Evolutionary conservation across 495 filamentous ascomycete species (phyloP).

Genomic region (Filosporella fistucella): DNA sequence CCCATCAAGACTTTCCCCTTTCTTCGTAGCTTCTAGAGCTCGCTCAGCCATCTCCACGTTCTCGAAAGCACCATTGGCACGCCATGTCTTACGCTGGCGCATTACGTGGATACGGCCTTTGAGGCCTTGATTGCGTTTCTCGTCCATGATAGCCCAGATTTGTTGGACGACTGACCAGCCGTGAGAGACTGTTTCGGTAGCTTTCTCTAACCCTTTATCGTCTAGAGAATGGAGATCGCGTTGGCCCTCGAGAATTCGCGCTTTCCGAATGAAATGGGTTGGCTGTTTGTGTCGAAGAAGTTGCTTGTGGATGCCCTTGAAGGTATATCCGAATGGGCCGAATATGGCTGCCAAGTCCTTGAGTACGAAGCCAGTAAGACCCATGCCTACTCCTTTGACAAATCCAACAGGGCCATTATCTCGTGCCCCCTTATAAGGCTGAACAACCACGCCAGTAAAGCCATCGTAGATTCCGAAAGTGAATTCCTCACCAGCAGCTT

Average conservation of each 20-base stretch:
- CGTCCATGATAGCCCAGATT: slow-evolving; percentile 35
- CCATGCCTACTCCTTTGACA: slow-evolving; percentile 67
- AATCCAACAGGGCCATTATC: slow-evolving; percentile 55
- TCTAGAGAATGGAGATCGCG: slow-evolving; percentile 29
- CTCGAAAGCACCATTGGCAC: slow-evolving; percentile 38
- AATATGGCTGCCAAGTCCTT: slow-evolving; percentile 63
- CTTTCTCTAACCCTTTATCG: slow-evolving; percentile 25
- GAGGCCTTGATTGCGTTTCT: slow-evolving; percentile 28
- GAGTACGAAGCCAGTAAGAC: slow-evolving; percentile 66
- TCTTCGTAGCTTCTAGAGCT: slow-evolving; percentile 33
- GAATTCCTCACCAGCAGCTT: slow-evolving; percentile 64
- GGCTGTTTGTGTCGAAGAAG: slow-evolving; percentile 40
- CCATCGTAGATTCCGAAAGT: slow-evolving; percentile 69
- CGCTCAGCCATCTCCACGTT: slow-evolving; percentile 35
- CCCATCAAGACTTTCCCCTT: slow-evolving; percentile 26
- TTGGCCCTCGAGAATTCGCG: slow-evolving; percentile 43
- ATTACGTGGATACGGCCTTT: slow-evolving; percentile 23
- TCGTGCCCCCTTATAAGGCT: slow-evolving; percentile 60
- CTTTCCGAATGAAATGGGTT: slow-evolving; percentile 40
- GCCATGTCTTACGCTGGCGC: slow-evolving; percentile 26
- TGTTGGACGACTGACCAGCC: slow-evolving; percentile 41
- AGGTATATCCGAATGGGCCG: slow-evolving; percentile 58
- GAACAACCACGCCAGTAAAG: slow-evolving; percentile 60
- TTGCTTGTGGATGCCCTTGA: slow-evolving; percentile 62
- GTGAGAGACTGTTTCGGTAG: slow-evolving; percentile 23